phyloP scores from a whole-genome alignment of 257 asterid genomes.

The Osmanthus fragrans region DNA sequence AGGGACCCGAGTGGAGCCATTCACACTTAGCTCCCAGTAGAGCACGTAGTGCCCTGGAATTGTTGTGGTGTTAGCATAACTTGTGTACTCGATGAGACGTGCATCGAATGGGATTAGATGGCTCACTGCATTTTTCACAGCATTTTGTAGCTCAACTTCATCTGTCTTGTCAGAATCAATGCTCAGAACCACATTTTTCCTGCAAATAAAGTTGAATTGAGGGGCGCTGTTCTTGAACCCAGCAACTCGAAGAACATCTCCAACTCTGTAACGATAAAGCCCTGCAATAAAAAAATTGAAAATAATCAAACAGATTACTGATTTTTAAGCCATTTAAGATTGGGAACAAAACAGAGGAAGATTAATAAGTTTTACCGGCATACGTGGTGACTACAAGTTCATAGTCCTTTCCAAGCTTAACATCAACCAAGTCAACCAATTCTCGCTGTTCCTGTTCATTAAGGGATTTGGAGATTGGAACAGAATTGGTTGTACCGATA shows the following conservation, averaged over 20 bases:
- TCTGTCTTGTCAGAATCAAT: not conserved
- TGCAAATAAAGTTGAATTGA: not conserved
- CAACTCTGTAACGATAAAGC: not conserved
- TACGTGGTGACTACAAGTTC: slow-evolving; percentile 30
- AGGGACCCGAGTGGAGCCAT: slow-evolving; percentile 24
- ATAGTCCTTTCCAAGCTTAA: slow-evolving; percentile 20
- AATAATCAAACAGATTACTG: not conserved
- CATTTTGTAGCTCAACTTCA: not conserved
- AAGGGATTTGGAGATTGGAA: no score
- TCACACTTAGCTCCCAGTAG: slow-evolving; percentile 36
- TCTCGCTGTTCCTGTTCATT: not conserved
- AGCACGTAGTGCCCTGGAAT: slow-evolving; percentile 44
- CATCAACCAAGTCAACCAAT: slow-evolving; percentile 34
- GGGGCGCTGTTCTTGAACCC: not conserved
- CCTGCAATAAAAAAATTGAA: slow-evolving; percentile 24
- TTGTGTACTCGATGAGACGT: slow-evolving; percentile 33
- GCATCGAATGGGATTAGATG: slow-evolving; percentile 34
- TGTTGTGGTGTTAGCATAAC: slow-evolving; percentile 39
- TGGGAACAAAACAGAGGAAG: not conserved
- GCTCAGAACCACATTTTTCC: not conserved
- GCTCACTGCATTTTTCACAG: slow-evolving; percentile 14
- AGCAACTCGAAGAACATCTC: not conserved
- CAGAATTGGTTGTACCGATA: no score
- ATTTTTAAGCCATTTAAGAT: not conserved
- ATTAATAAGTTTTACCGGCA: slow-evolving; percentile 30